These are phyloP conservation scores for Apostasia ramifera DNA, from an alignment of 106 monocot genomes.

Conservation along the genomic window DNA sequence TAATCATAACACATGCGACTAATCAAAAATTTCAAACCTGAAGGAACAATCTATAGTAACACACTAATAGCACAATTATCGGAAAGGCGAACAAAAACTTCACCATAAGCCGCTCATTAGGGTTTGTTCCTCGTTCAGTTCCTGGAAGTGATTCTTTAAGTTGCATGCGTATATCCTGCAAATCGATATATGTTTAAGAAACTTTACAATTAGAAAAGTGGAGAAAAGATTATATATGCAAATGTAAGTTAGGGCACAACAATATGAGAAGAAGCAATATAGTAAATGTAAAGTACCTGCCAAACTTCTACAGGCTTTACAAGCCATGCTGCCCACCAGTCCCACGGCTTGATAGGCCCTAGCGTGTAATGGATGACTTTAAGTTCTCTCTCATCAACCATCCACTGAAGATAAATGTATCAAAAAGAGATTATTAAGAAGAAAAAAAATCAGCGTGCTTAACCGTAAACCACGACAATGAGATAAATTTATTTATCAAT, in stretches of 20 bases:
- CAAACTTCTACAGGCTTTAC: slow-evolving; percentile 94
- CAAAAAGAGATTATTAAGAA: slow-evolving; percentile 8
- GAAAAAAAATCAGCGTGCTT: neutral
- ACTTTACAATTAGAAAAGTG: neutral
- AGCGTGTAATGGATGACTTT: slow-evolving; percentile 90
- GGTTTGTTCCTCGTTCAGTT: slow-evolving; percentile 76
- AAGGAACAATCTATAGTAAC: slow-evolving; percentile 47
- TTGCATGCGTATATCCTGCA: slow-evolving; percentile 61
- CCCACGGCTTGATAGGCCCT: slow-evolving; percentile 99
- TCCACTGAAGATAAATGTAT: slow-evolving; percentile 61
- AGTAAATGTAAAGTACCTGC: slow-evolving; percentile 52
- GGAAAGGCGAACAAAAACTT: slow-evolving; percentile 66
- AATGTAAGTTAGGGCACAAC: neutral
- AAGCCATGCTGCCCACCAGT: slow-evolving; percentile 99
- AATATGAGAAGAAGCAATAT: neutral
- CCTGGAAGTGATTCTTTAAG: slow-evolving; percentile 91
- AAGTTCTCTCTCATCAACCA: slow-evolving; percentile 98
- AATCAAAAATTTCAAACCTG: slow-evolving; percentile 34
- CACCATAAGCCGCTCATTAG: slow-evolving; percentile 47
- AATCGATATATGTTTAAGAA: too few relatives aligned
- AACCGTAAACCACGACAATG: too few relatives aligned
- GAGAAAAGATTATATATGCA: neutral
- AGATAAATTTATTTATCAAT: too few relatives aligned
- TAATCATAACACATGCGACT: neutral
- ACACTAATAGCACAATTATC: slow-evolving; percentile 37